These are phyloP conservation scores for Collybiopsis confluens DNA, from an alignment of 768 basidiomycete species.

Conservation along the genomic window DNA sequence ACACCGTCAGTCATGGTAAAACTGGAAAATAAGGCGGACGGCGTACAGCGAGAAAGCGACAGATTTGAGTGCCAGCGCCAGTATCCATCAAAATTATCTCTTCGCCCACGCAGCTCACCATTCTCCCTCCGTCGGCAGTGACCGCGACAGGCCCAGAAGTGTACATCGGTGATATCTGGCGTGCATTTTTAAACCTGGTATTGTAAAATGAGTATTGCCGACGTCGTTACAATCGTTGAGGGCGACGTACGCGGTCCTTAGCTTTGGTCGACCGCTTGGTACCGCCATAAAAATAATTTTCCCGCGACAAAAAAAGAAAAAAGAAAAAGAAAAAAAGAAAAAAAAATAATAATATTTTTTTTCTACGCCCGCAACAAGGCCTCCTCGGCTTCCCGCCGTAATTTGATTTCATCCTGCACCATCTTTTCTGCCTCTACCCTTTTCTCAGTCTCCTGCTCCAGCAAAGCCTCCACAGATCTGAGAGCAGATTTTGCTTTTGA, in stretches of 20 bases:
- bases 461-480: constrained; percentile 47
- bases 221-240: background rate
- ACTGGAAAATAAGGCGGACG: background rate
- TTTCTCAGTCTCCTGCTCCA: constrained; percentile 57
- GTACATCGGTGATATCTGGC: constrained; percentile 75
- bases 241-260: constrained; percentile 57
- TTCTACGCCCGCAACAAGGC: constrained; percentile 32
- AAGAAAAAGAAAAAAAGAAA: background rate
- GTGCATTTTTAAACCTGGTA: constrained; percentile 71
- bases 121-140: constrained; percentile 69
- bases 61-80: constrained; percentile 67
- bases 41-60: constrained; percentile 81
- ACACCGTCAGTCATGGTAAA: background rate
- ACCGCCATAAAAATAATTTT: constrained; percentile 1
- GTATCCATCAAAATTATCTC: constrained; percentile 82
- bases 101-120: constrained; percentile 86
- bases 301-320: background rate
- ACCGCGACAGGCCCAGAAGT: constrained; percentile 85
- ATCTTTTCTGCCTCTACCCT: constrained; percentile 56
- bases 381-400: constrained; percentile 50
- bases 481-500: constrained; percentile 52
- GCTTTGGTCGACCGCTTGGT: constrained; percentile 34
- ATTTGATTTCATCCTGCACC: constrained; percentile 42
- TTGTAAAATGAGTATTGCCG: constrained; percentile 11
- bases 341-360: constrained; percentile 6